Percentiles rank a stretch among this genome's conserved stretches.
Evolutionary conservation across 805 yeast species (phyloP).

Genomic region (Ogataea ramenticola): DNA sequence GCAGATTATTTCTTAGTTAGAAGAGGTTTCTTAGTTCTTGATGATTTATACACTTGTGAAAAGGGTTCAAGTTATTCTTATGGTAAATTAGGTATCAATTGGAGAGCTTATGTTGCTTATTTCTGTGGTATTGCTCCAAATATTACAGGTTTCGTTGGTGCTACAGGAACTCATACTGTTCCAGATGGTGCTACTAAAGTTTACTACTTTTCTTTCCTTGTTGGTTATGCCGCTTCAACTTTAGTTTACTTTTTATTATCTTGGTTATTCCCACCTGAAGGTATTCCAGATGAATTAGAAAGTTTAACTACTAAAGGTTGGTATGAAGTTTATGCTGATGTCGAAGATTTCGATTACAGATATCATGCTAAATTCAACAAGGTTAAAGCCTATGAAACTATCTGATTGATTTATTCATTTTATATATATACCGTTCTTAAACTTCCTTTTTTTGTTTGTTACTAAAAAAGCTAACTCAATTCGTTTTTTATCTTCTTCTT

Average conservation of each 20-base stretch:
- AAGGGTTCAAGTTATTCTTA: slow-evolving; percentile 48
- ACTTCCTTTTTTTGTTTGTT: too few relatives aligned
- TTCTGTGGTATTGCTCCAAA: slow-evolving; percentile 76
- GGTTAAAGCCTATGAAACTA: too few relatives aligned
- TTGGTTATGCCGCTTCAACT: slow-evolving; percentile 62
- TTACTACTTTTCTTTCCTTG: slow-evolving; percentile 67
- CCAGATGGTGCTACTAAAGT: slow-evolving; percentile 74
- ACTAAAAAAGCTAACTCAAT: too few relatives aligned
- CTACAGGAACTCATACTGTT: slow-evolving; percentile 59
- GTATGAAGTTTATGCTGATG: slow-evolving; percentile 56
- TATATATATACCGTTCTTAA: too few relatives aligned
- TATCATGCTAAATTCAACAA: neutral
- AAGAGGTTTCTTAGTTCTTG: slow-evolving; percentile 59
- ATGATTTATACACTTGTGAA: slow-evolving; percentile 53
- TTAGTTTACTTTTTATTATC: slow-evolving; percentile 47
- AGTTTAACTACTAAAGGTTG: slow-evolving; percentile 47
- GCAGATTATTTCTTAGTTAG: slow-evolving; percentile 67
- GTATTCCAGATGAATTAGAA: slow-evolving; percentile 29
- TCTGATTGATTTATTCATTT: too few relatives aligned
- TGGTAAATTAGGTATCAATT: slow-evolving; percentile 58
- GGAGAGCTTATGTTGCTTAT: slow-evolving; percentile 82
- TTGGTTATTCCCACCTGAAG: slow-evolving; percentile 43
- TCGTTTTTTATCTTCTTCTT: too few relatives aligned
- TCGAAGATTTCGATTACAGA: slow-evolving; percentile 51
- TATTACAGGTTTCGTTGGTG: slow-evolving; percentile 83